Evolutionary conservation across 768 basidiomycete genomes (phyloP), one percentile per base, ranked within the genome.

Genomic region (Phylloporus scabripes): DNA sequence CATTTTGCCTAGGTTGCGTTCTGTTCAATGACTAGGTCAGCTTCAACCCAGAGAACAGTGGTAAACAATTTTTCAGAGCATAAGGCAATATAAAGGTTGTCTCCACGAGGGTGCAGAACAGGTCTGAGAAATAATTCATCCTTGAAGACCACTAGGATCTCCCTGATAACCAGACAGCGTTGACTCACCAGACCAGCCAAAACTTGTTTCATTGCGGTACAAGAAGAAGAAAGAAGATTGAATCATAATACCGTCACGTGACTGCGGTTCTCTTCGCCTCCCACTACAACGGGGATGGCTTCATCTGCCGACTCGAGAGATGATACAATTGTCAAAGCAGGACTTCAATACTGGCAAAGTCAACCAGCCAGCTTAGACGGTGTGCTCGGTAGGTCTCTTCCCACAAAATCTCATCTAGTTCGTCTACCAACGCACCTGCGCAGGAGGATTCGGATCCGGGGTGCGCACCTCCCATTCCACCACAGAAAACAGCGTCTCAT

Each of bases 341-440:
- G 95, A 14, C 80, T 97, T 38, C 72, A 80, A 18, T 98, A 96
- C 65, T 98, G 95, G 95, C 76, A 74, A 18, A 73, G 73, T 1
- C 87, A 92, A 55, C 83, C 87, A 7, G 88, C 93, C 4, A 87
- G 72, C 51, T 78, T 87, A 26, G 83, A 96, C 60, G 92, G 94
- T 40, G 94, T 97, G 8, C 78, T 97, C 23, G 94, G 91, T 63
- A 66, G 58, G 70, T 63, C 48, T 44, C 14, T 24, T 39, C 37
- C 31, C 37, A 52, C 39, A 23, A 21, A 21, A 38, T 12, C 17
- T 7, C 15, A 15, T 9, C 18, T 45, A 21, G 18, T 29, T 4
- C 42, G 9, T 49, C 47, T 75, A 38, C 7, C 20, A 24, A 33
- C 31, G 4, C 39, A 24, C 18, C 29, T 33, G 6, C 50, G 7